Evolutionary conservation across 2,329 filamentous ascomycete species (phyloP), one percentile per base, ranked within the genome.

Genomic region (Curvularia eragrostidis): DNA sequence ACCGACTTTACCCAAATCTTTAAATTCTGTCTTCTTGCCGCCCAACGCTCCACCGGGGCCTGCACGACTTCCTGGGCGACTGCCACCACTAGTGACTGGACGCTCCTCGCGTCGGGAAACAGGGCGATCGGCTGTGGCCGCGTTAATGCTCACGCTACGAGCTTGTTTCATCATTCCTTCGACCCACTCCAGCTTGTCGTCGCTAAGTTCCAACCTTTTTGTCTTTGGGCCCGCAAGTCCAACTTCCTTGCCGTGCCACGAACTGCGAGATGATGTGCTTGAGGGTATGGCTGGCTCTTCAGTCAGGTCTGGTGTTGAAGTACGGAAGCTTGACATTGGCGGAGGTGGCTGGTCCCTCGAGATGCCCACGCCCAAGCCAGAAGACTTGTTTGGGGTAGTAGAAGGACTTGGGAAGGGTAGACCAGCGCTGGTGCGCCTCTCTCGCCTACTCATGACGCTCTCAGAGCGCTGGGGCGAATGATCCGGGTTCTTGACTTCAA

Each of bases 81-180:
- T 50, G 47, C 69, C 70, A 34, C 65, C 62, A n/a, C 65, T 63
- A 49, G 69, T 72, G 38, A 75, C 67, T 18, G 58, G 63, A 13
- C 70, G 54, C 12, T 70, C 69, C 1, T 65, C 59, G 3, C 60
- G 59, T 15, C 59, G 49, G 13, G 64, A 64, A 6, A 63, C 57
- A 5, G 58, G 62, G n/a, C 62, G 63, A 26, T 58, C 65, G 15
- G 63, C 50, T 21, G 58, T 53, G 15, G 65, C 53, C 39, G 71
- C 57, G 73, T 87, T 87, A 54, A 85, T 85, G 69, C 88, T 91
- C 69, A 87, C 89, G 46, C 87, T 83, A 58, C 89, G 85, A 39
- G 93, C 91, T 71, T 91, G 89, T 70, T 91, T 89, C 78, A 92
- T 89, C 80, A 95, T 89, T 61, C 87, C 91, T 75, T 93, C 89